Evolutionary conservation across 2,329 filamentous ascomycete species (phyloP).

Genomic region (Cladosporium sp.): DNA sequence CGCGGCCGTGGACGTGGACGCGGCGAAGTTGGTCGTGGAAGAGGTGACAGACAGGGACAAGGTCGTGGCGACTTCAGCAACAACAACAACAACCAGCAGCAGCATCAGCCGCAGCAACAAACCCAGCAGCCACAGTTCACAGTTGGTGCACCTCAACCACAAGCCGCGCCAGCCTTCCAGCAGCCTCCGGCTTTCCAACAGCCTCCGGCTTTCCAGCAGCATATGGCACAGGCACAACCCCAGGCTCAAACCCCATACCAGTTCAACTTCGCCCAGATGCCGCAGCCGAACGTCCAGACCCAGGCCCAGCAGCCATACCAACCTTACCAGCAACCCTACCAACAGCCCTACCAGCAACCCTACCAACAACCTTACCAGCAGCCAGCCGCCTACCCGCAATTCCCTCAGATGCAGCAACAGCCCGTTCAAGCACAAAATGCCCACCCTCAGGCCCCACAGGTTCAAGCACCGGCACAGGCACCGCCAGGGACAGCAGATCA

Average conservation of each 20-base stretch:
- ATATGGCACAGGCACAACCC: background rate
- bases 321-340: constrained; percentile 6
- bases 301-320: constrained; percentile 6
- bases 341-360: constrained; percentile 19
- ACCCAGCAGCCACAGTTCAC: background rate
- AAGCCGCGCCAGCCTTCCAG: background rate
- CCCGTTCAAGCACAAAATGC: constrained; percentile 25
- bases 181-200: background rate
- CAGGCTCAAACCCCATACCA: background rate
- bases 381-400: constrained; percentile 31
- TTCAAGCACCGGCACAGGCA: constrained; percentile 24
- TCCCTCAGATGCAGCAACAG: constrained; percentile 22
- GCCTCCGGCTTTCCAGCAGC: background rate
- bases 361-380: constrained; percentile 17
- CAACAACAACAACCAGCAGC: constrained; percentile 11
- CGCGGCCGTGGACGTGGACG: constrained; percentile 24
- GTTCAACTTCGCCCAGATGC: background rate
- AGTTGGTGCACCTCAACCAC: constrained; percentile 15
- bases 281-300: constrained; percentile 12
- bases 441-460: constrained; percentile 21
- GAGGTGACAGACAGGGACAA: constrained; percentile 29
- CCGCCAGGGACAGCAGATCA: constrained; percentile 21
- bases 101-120: background rate
- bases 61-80: constrained; percentile 29
- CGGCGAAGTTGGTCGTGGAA: constrained; percentile 23